Conservation (phyloP, 768 basidiomycete genomes). For the Rickenella mellea region DNA sequence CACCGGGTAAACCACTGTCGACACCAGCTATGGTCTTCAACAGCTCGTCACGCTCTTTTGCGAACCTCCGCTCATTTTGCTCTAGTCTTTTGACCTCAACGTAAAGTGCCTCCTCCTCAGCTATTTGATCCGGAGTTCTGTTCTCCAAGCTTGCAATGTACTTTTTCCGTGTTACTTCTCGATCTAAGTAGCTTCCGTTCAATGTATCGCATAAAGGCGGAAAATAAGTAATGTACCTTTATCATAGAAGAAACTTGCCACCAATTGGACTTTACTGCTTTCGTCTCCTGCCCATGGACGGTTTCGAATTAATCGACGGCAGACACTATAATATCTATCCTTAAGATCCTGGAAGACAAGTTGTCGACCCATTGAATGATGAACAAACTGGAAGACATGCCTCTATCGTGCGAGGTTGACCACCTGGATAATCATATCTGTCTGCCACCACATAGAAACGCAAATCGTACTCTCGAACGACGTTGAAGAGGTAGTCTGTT, state of each 20-base stretch:
- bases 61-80: conserved; percentile 83
- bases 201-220: not conserved
- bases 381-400: conserved; percentile 26
- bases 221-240: not conserved
- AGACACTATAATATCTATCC: conserved; percentile 87
- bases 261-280: conserved; percentile 50
- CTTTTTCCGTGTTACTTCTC: conserved; percentile 80
- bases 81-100: conserved; percentile 92
- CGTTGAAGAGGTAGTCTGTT: conserved; percentile 82
- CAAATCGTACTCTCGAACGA: conserved; percentile 75
- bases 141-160: conserved; percentile 83
- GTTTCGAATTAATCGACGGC: conserved; percentile 77
- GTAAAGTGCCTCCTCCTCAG: conserved; percentile 92
- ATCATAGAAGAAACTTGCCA: conserved; percentile 42
- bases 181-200: conserved; percentile 36
- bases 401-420: conserved; percentile 54
- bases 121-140: conserved; percentile 81
- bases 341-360: conserved; percentile 67
- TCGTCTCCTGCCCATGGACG: conserved; percentile 83
- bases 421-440: conserved; percentile 70
- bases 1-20: conserved; percentile 76
- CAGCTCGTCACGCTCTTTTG: conserved; percentile 80
- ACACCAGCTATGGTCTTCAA: conserved; percentile 76
- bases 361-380: conserved; percentile 4
- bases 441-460: conserved; percentile 89